Percentiles rank a stretch among this genome's conserved stretches.
phyloP scores from a whole-genome alignment of 164 flowering plant species.

The Stephania cephalantha region DNA sequence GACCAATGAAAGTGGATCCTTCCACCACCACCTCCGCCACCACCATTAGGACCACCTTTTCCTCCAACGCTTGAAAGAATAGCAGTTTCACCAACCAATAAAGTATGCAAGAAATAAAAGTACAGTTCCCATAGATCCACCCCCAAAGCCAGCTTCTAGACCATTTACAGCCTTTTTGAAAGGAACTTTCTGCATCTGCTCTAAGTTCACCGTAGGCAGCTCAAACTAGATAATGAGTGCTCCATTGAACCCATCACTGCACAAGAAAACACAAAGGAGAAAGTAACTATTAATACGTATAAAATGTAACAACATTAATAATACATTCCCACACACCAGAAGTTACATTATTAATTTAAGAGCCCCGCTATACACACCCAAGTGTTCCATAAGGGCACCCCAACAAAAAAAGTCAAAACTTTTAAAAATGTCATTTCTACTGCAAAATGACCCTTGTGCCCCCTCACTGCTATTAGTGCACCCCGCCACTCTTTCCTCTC shows the following conservation, averaged over 20 bases:
- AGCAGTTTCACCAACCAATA: constrained; percentile 48
- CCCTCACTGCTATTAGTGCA: too few relatives aligned
- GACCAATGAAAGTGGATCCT: constrained; percentile 94
- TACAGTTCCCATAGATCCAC: constrained; percentile 96
- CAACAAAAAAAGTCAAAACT: too few relatives aligned
- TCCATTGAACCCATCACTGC: constrained; percentile 95
- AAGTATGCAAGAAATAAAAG: constrained; percentile 61
- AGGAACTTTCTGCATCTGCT: constrained; percentile 81
- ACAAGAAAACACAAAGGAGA: neutral
- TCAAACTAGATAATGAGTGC: constrained; percentile 64
- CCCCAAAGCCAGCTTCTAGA: constrained; percentile 57
- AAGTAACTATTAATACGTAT: neutral
- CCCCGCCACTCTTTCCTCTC: too few relatives aligned
- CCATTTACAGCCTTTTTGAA: constrained; percentile 20
- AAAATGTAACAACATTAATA: too few relatives aligned
- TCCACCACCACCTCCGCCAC: constrained; percentile 97
- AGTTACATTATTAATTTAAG: too few relatives aligned
- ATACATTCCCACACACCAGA: too few relatives aligned
- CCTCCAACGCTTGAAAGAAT: constrained; percentile 75
- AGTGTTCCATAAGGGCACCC: too few relatives aligned
- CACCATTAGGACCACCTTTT: constrained; percentile 58
- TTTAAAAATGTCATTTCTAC: too few relatives aligned
- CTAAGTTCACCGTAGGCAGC: constrained; percentile 59
- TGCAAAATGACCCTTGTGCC: too few relatives aligned
- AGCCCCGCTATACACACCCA: too few relatives aligned